Percentiles rank a stretch among this genome's conserved stretches.
phyloP scores from a whole-genome alignment of 768 basidiomycete species.

The Dendrothele bispora region DNA sequence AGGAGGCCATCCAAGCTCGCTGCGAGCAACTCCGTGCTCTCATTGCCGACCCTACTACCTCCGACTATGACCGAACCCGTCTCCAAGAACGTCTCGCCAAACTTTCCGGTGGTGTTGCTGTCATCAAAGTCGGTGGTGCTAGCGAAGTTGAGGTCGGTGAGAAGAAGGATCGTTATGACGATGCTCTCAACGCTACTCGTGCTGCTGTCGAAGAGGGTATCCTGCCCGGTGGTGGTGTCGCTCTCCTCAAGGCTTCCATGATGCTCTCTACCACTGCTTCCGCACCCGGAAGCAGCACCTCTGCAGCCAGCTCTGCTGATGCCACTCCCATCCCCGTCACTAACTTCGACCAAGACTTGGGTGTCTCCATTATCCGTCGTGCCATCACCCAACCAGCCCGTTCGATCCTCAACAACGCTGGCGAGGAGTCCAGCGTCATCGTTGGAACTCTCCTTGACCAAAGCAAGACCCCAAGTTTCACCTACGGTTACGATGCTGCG shows the following conservation, averaged over 20 bases:
- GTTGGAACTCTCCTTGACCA: constrained; percentile 79
- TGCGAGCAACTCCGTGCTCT: constrained; percentile 94
- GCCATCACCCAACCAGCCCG: constrained; percentile 83
- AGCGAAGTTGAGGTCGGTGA: constrained; percentile 96
- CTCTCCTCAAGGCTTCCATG: constrained; percentile 83
- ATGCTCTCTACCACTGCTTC: constrained; percentile 57
- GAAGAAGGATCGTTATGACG: constrained; percentile 99
- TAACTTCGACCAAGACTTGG: constrained; percentile 98
- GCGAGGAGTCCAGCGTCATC: constrained; percentile 91
- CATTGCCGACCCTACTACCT: constrained; percentile 79
- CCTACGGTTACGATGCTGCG: constrained; percentile 87
- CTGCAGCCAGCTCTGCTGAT: constrained; percentile 50
- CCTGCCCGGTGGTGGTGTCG: constrained; percentile 94
- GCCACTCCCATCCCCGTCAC: constrained; percentile 70
- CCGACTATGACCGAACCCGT: constrained; percentile 92
- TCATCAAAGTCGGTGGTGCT: constrained; percentile 95
- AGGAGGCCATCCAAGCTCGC: constrained; percentile 86
- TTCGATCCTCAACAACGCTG: constrained; percentile 90
- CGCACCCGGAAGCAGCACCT: constrained; percentile 46
- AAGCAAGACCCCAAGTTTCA: constrained; percentile 71
- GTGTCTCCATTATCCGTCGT: constrained; percentile 87
- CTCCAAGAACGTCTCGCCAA: constrained; percentile 97
- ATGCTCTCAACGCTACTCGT: constrained; percentile 96
- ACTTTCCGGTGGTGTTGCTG: constrained; percentile 93
- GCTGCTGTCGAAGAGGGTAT: constrained; percentile 99